phyloP scores from a whole-genome alignment of 176 grass and related monocot species.

The Eremochloa ophiuroides region DNA sequence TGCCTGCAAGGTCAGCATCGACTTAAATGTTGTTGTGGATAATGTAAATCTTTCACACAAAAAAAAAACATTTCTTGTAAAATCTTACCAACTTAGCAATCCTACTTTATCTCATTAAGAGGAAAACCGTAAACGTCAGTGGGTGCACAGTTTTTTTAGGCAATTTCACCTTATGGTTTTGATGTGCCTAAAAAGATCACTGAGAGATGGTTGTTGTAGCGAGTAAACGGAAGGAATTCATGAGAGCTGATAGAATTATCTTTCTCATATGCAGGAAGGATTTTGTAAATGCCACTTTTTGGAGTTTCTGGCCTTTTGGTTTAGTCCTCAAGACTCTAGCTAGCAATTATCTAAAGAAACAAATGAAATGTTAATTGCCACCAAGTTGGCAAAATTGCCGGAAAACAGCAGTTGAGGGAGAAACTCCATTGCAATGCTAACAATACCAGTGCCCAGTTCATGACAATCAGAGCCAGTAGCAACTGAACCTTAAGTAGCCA shows the following conservation, averaged over 20 bases:
- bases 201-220: conserved; percentile 20
- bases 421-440: conserved; percentile 27
- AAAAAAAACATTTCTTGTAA: not conserved
- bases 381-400: conserved; percentile 42
- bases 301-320: conserved; percentile 61
- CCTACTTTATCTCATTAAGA: not conserved
- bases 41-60: conserved; percentile 15
- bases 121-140: not conserved
- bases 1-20: not conserved
- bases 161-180: conserved; percentile 5
- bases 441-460: conserved; percentile 38
- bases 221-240: conserved; percentile 39
- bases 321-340: conserved; percentile 53
- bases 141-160: not conserved
- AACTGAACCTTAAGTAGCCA: conserved; percentile 46
- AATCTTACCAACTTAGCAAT: not conserved
- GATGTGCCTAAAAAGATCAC: conserved; percentile 13
- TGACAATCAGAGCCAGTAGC: conserved; percentile 47
- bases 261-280: conserved; percentile 70
- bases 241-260: conserved; percentile 67
- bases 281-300: conserved; percentile 52
- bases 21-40: not conserved
- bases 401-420: conserved; percentile 32
- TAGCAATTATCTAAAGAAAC: conserved; percentile 70
- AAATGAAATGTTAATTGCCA: conserved; percentile 54